phyloP scores from a whole-genome alignment of 2,329 filamentous ascomycete genomes.

The Emericellopsis cladophorae region DNA sequence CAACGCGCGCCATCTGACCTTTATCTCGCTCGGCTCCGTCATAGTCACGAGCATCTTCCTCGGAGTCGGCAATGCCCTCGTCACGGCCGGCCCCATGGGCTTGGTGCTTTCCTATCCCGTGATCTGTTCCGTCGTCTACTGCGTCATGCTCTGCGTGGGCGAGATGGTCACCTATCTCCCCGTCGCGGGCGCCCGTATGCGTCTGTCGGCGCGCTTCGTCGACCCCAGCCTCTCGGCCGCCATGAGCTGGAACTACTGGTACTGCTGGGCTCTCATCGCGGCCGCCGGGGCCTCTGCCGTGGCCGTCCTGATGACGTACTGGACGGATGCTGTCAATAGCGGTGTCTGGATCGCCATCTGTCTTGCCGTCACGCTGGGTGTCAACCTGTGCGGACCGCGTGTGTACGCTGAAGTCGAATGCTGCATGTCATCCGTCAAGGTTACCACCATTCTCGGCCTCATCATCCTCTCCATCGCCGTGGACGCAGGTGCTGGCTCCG shows the following conservation, averaged over 20 bases:
- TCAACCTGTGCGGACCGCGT: slow-evolving; percentile 20
- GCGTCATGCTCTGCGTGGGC: slow-evolving; percentile 31
- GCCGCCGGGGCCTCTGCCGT: slow-evolving; percentile 30
- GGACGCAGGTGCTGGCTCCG: slow-evolving; percentile 42
- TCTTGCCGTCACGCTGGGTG: slow-evolving; percentile 9
- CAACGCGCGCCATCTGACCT: not conserved
- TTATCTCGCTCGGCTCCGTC: not conserved
- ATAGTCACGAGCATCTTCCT: slow-evolving; percentile 9
- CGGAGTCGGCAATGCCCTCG: slow-evolving; percentile 6
- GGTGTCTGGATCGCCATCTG: slow-evolving; percentile 2
- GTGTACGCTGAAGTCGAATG: slow-evolving; percentile 41
- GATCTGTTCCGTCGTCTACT: slow-evolving; percentile 40
- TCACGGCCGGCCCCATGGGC: slow-evolving; percentile 18
- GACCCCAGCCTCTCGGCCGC: slow-evolving; percentile 19
- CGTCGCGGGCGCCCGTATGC: slow-evolving; percentile 8
- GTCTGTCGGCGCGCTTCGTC: slow-evolving; percentile 11
- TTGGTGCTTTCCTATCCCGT: slow-evolving; percentile 32
- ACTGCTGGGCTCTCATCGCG: slow-evolving; percentile 28
- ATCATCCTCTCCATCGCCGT: slow-evolving; percentile 35
- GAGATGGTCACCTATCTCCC: slow-evolving; percentile 14
- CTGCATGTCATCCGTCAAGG: slow-evolving; percentile 34
- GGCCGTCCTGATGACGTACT: slow-evolving; percentile 29
- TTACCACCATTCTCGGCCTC: slow-evolving; percentile 35
- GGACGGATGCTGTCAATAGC: slow-evolving; percentile 14
- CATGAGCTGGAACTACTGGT: slow-evolving; percentile 28